Conservation (phyloP, 768 basidiomycete genomes). For the Kwoniella botswanensis region DNA sequence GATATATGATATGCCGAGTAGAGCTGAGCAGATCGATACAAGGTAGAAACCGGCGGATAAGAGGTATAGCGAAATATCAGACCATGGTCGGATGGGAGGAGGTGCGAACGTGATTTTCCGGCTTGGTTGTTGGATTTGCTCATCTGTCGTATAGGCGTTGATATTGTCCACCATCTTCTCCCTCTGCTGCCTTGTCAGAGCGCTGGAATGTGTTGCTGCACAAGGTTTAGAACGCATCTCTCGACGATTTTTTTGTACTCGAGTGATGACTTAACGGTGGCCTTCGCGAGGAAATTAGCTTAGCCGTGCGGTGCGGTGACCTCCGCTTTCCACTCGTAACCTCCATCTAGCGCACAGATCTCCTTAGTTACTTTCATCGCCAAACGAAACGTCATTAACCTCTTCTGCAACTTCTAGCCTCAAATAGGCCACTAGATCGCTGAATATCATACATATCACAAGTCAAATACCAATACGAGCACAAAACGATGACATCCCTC, state of each 20-base stretch:
- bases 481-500: conserved; percentile 49
- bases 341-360: not conserved
- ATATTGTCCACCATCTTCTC: too few relatives aligned
- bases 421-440: not conserved
- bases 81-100: conserved; percentile 9
- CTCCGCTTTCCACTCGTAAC: not conserved
- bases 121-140: not conserved
- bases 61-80: conserved; percentile 20
- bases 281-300: too few relatives aligned
- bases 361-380: not conserved
- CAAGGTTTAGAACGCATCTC: too few relatives aligned
- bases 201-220: too few relatives aligned
- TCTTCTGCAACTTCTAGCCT: not conserved
- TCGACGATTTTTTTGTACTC: too few relatives aligned
- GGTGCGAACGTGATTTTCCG: conserved; percentile 18
- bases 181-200: too few relatives aligned
- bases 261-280: too few relatives aligned
- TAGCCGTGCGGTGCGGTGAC: not conserved
- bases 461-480: not conserved
- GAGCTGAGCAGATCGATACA: conserved; percentile 8
- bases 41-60: conserved; percentile 7
- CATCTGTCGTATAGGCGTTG: not conserved
- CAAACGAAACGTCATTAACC: not conserved
- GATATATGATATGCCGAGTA: conserved; percentile 26
- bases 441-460: not conserved